Conservation (phyloP, 495 filamentous ascomycete genomes). For the Xylaria nigripes region DNA sequence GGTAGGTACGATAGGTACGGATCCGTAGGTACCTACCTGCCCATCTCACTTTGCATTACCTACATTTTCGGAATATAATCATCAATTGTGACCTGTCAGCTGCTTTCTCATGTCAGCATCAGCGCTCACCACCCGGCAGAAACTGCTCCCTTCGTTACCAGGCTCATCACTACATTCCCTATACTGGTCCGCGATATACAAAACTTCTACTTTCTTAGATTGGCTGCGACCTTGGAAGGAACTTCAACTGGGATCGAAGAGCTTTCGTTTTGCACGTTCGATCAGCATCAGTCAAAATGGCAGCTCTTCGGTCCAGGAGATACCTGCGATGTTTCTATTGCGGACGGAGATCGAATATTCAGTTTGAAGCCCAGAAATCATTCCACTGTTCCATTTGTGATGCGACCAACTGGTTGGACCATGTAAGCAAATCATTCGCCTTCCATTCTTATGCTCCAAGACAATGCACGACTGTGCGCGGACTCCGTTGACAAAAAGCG, state of each 20-base stretch:
- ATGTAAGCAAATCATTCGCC: conserved; percentile 29
- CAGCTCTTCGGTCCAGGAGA: conserved; percentile 30
- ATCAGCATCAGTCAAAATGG: conserved; percentile 13
- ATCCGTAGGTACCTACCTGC: too few species aligned
- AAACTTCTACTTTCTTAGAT: not conserved
- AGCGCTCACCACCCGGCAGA: not conserved
- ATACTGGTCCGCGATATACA: too few species aligned
- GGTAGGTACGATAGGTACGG: too few species aligned
- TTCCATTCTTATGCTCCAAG: not conserved
- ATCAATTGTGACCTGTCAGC: not conserved
- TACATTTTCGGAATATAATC: too few species aligned
- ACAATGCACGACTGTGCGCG: conserved; percentile 1
- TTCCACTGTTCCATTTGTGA: conserved; percentile 70
- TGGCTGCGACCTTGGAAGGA: not conserved
- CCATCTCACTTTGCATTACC: too few species aligned
- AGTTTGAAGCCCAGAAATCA: conserved; percentile 43
- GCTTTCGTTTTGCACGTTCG: not conserved
- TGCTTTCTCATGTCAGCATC: not conserved
- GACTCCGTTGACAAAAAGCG: not conserved
- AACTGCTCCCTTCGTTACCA: not conserved
- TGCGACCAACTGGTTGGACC: conserved; percentile 74
- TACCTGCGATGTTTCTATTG: conserved; percentile 70
- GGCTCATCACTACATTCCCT: not conserved
- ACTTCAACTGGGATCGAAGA: not conserved
- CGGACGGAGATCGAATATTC: conserved; percentile 50